These are phyloP conservation scores for Monilinia polystroma DNA, from an alignment of 2,329 filamentous ascomycete genomes.

Conservation along the genomic window DNA sequence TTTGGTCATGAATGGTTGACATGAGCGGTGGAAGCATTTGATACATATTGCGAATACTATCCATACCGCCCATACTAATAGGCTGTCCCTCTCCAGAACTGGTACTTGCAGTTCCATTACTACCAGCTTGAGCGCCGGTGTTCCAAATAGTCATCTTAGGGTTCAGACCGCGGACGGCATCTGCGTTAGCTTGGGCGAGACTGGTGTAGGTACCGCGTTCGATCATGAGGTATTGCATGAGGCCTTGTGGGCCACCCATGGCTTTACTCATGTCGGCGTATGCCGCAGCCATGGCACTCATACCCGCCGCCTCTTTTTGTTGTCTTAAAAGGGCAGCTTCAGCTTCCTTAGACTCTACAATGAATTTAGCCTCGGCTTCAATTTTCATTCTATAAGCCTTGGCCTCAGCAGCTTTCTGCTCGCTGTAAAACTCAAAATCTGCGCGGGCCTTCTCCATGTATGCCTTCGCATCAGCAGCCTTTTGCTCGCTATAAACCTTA, in stretches of 20 bases:
- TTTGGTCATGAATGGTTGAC: conserved; percentile 85
- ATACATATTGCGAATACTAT: conserved; percentile 72
- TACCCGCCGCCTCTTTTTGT: conserved; percentile 74
- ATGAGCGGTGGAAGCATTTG: conserved; percentile 81
- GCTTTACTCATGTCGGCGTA: conserved; percentile 70
- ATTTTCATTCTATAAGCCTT: conserved; percentile 48
- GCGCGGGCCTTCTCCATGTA: conserved; percentile 39
- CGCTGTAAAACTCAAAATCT: conserved; percentile 43
- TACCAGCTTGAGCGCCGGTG: conserved; percentile 56
- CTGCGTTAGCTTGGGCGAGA: conserved; percentile 74
- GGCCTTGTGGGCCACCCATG: conserved; percentile 73
- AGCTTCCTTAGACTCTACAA: conserved; percentile 48
- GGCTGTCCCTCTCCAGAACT: conserved; percentile 38
- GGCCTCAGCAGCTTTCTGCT: conserved; percentile 55
- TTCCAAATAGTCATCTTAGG: conserved; percentile 94
- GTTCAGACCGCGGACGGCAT: conserved; percentile 71
- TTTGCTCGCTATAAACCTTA: conserved; percentile 44
- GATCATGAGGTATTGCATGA: conserved; percentile 86
- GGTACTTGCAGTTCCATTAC: conserved; percentile 32
- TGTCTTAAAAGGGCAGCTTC: conserved; percentile 59
- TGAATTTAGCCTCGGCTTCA: conserved; percentile 43
- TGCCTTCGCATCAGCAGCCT: conserved; percentile 53
- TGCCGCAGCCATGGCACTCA: conserved; percentile 75
- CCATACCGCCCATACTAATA: conserved; percentile 53
- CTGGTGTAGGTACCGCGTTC: conserved; percentile 76